Evolutionary conservation across 2,329 filamentous ascomycete genomes (phyloP), one percentile per base, ranked within the genome.

Genomic region (Colletotrichum endophyticum): DNA sequence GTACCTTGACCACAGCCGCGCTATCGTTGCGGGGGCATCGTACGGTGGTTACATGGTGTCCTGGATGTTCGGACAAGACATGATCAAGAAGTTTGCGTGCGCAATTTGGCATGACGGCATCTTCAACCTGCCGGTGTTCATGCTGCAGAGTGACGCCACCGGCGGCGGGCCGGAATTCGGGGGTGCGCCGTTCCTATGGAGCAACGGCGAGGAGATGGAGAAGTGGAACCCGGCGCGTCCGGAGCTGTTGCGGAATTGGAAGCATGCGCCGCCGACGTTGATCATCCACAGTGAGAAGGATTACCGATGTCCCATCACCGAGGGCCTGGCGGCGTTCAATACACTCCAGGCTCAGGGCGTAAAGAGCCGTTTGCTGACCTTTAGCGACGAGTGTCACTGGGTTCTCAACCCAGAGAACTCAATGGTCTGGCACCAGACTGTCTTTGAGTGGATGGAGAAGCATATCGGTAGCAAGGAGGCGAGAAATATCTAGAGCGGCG

Each of bases 321-420:
- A 87, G 81, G 94, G 94, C 0, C 84, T 96, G 32, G 90, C 93
- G 0, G 91, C 92, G 0, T 96, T 96, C 84, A 94, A 95, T 77
- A 91, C 93, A 2, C 86, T 96, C 30, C 94, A 96, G 84, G 89
- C 89, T 16, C 88, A 89, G 69, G 92, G 92, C 1, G 89, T 96
- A 4, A 91, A 93, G 44, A 94, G 92, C 78, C 90, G 92, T 76
- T 92, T 95, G 76, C 80, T 96, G 81, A 93, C 90, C 1, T 96
- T 96, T 80, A 91, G 93, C 0, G 94, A 95, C 81, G 94, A 95
- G 84, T 92, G 93, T 67, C 93, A 95, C 80, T 94, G 90, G 89
- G 92, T 95, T 6, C 81, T 93, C 64, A 92, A 93, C 78, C 90
- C 90, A 2, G 93, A 95, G 84, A 95, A 95, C 81, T 88, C 89